Conservation (phyloP, 2,329 filamentous ascomycete species). For the Colletotrichum cereale region DNA sequence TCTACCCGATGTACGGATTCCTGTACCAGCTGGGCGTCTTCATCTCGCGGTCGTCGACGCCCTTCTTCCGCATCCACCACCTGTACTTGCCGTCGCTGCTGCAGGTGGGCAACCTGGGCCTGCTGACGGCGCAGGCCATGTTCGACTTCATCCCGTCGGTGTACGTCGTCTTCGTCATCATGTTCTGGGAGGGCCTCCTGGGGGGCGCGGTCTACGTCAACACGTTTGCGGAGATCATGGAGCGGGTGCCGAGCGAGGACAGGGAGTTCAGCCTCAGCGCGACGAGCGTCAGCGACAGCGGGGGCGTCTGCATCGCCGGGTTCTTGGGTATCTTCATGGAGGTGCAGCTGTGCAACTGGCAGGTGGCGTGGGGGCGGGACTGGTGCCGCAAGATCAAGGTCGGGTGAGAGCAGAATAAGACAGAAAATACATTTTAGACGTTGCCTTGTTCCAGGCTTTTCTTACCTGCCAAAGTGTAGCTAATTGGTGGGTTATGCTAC, state of each 20-base stretch:
- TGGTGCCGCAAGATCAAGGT: conserved; percentile 73
- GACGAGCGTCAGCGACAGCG: conserved; percentile 92
- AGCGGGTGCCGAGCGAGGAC: conserved; percentile 80
- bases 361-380: conserved; percentile 82
- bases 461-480: not conserved
- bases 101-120: conserved; percentile 80
- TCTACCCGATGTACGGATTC: conserved; percentile 95
- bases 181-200: conserved; percentile 95
- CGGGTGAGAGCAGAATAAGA: conserved; percentile 43
- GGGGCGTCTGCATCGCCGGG: conserved; percentile 88
- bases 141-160: conserved; percentile 86
- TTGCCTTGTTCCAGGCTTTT: not conserved
- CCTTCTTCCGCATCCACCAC: conserved; percentile 83
- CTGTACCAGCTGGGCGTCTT: conserved; percentile 97
- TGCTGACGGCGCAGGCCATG: conserved; percentile 82
- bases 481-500: not conserved
- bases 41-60: conserved; percentile 90
- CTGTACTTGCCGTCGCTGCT: conserved; percentile 87
- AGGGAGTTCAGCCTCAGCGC: conserved; percentile 92
- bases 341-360: conserved; percentile 84
- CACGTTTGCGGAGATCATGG: conserved; percentile 94
- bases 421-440: not conserved
- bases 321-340: conserved; percentile 88
- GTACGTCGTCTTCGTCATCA: conserved; percentile 84
- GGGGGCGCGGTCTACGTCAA: conserved; percentile 96